A percentile compares a stretch with the other conserved stretches of the same genome.
Evolutionary conservation across 768 basidiomycete genomes (phyloP).

Genomic region (Tricholoma furcatifolium): DNA sequence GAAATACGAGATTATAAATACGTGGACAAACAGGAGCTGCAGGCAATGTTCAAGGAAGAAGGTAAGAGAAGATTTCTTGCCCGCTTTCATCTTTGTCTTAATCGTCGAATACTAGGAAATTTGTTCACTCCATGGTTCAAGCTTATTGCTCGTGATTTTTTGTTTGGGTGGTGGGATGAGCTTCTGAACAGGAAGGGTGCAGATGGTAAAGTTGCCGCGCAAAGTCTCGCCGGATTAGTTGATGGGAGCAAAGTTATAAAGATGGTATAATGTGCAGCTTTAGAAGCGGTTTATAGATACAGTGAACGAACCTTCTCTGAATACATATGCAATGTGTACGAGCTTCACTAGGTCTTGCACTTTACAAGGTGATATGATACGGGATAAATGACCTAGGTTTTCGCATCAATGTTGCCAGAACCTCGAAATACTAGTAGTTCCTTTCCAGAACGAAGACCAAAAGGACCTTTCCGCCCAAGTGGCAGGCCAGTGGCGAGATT

Average conservation of each 20-base stretch:
- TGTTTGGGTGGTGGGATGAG: slow-evolving; percentile 99
- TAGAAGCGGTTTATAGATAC: background rate
- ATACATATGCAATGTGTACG: background rate
- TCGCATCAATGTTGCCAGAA: slow-evolving; percentile 14
- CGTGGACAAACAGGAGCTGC: slow-evolving; percentile 86
- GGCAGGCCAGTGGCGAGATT: slow-evolving; percentile 67
- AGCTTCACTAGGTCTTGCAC: background rate
- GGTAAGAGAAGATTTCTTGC: slow-evolving; percentile 42
- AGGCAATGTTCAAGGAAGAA: slow-evolving; percentile 83
- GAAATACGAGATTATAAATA: slow-evolving; percentile 92
- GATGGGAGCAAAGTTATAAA: slow-evolving; percentile 72
- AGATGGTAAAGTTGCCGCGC: slow-evolving; percentile 61
- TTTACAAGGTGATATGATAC: background rate
- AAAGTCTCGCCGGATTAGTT: slow-evolving; percentile 60
- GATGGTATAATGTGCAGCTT: slow-evolving; percentile 28
- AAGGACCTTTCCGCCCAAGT: slow-evolving; percentile 46
- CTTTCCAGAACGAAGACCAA: slow-evolving; percentile 43
- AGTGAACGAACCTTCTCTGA: background rate
- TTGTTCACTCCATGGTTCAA: slow-evolving; percentile 99
- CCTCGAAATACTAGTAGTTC: slow-evolving; percentile 70
- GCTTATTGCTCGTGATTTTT: slow-evolving; percentile 92
- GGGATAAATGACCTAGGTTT: background rate
- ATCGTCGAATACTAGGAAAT: slow-evolving; percentile 49
- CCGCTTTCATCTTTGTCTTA: background rate
- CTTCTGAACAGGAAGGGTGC: slow-evolving; percentile 60